Percentiles rank a stretch among this genome's conserved stretches.
phyloP scores from a whole-genome alignment of 306 rosid species.

The Quercus bicolor region DNA sequence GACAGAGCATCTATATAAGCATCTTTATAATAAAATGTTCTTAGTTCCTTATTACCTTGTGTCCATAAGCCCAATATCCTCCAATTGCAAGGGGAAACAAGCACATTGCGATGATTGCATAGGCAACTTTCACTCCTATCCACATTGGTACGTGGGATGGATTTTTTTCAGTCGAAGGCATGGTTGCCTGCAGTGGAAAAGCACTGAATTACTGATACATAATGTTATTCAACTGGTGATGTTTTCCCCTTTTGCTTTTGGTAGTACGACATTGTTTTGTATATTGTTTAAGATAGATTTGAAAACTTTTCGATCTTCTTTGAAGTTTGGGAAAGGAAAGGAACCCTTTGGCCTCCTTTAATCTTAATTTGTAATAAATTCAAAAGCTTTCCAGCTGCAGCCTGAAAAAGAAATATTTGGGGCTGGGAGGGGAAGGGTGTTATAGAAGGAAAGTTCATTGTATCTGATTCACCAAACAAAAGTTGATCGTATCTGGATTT shows the following conservation, averaged over 20 bases:
- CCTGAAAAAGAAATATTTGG: too few relatives aligned
- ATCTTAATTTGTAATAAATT: neutral
- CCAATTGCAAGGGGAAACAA: conserved; percentile 50
- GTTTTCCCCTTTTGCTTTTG: neutral
- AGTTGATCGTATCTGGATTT: too few relatives aligned
- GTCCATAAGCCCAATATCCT: conserved; percentile 59
- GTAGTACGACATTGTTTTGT: neutral
- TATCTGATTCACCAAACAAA: too few relatives aligned
- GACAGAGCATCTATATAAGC: too few relatives aligned
- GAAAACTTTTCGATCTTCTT: neutral
- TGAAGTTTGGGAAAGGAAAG: neutral
- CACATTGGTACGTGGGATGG: conserved; percentile 60
- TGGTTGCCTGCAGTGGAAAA: conserved; percentile 39
- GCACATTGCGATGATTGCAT: conserved; percentile 36
- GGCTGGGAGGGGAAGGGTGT: too few relatives aligned
- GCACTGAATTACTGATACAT: too few relatives aligned
- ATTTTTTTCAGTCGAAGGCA: conserved; percentile 58
- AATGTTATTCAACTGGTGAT: neutral
- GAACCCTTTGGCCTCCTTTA: neutral
- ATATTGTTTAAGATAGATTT: neutral
- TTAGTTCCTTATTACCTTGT: conserved; percentile 12
- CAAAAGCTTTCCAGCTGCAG: neutral
- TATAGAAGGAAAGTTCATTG: too few relatives aligned
- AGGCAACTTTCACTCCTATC: conserved; percentile 47
- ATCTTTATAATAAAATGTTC: too few relatives aligned